Percentiles rank a stretch among this genome's conserved stretches.
Conservation (phyloP, 192 early-diverging fungal species). For the Backusella circina region DNA sequence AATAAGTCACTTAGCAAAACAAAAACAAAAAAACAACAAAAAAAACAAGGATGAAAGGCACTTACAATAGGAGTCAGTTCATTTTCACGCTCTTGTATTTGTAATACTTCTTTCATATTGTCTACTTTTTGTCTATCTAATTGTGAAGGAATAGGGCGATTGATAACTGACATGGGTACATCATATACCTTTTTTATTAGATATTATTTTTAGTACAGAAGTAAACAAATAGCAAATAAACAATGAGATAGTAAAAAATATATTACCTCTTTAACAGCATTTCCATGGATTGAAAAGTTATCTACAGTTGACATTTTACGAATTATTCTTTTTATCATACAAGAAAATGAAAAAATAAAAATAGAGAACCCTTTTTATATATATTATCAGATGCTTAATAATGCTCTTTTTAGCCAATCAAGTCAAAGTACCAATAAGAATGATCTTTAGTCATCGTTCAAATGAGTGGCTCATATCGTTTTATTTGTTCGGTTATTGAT, state of each 20-base stretch:
- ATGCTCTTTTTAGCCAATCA: neutral
- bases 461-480: neutral
- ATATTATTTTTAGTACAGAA: neutral
- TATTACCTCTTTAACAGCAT: slow-evolving; percentile 4
- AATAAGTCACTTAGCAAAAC: neutral
- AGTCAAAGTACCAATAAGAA: neutral
- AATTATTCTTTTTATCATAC: neutral
- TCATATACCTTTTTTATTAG: slow-evolving; percentile 4
- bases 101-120: slow-evolving; percentile 8
- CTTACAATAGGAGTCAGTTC: slow-evolving; percentile 24
- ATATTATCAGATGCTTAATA: neutral
- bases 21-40: no score
- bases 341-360: neutral
- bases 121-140: slow-evolving; percentile 20
- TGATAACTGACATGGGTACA: slow-evolving; percentile 14
- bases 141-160: slow-evolving; percentile 19
- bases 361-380: neutral
- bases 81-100: neutral
- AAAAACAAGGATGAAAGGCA: neutral
- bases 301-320: slow-evolving; percentile 5
- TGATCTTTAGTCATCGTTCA: neutral
- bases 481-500: neutral
- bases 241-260: neutral
- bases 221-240: neutral
- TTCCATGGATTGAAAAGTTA: slow-evolving; percentile 27